phyloP scores from a whole-genome alignment of 1,139 yeast genomes.

The Geotrichum fermentans region DNA sequence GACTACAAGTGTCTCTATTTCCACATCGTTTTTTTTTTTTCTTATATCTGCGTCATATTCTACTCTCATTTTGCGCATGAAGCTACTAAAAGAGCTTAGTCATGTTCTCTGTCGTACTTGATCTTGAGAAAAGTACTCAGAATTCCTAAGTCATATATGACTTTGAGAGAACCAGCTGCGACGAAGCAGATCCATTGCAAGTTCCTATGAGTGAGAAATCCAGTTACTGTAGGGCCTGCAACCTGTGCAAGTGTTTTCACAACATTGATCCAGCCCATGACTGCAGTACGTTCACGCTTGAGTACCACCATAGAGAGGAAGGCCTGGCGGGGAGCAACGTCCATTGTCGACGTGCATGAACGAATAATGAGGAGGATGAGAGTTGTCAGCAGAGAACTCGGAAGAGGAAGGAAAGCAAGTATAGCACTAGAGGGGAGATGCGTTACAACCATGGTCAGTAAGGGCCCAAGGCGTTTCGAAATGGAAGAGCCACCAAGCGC shows the following conservation, averaged over 20 bases:
- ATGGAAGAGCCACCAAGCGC: conserved; percentile 68
- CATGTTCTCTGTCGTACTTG: conserved; percentile 15
- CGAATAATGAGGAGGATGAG: conserved; percentile 44
- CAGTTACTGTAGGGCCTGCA: conserved; percentile 76
- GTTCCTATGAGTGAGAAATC: conserved; percentile 55
- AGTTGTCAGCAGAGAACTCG: conserved; percentile 27
- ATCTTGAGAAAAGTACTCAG: conserved; percentile 22
- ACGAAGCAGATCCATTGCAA: conserved; percentile 54
- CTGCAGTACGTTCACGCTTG: conserved; percentile 63
- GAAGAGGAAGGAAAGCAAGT: conserved; percentile 52
- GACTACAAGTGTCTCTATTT: no score
- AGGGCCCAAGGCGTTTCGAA: conserved; percentile 68
- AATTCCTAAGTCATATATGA: conserved; percentile 33
- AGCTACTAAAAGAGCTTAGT: no score
- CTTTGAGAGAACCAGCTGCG: conserved; percentile 55
- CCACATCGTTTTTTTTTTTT: background rate
- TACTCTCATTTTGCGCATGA: no score
- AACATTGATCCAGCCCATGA: conserved; percentile 79
- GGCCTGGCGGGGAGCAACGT: conserved; percentile 85
- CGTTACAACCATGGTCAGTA: conserved; percentile 66
- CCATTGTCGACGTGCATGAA: conserved; percentile 67
- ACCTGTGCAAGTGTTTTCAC: conserved; percentile 83
- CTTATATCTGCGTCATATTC: background rate
- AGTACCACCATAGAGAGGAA: conserved; percentile 63
- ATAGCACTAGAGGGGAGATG: conserved; percentile 76